phyloP scores from a whole-genome alignment of 176 grass and related monocot species.

The Eleusine coracana region DNA sequence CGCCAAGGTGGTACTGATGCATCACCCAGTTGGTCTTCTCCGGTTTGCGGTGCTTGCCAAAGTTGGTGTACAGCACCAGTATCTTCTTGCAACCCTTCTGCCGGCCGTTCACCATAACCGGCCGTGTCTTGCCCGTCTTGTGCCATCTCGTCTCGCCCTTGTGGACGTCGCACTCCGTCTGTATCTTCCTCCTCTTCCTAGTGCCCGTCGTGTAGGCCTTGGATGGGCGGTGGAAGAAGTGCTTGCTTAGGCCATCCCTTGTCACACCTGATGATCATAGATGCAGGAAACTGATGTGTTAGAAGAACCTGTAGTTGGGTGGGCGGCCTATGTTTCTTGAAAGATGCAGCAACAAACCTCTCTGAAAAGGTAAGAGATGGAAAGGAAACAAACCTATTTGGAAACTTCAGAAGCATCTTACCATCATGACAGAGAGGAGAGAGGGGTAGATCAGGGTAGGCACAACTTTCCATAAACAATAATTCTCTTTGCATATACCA shows the following conservation, averaged over 20 bases:
- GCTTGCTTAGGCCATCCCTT: conserved; percentile 96
- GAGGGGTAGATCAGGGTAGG: conserved; percentile 54
- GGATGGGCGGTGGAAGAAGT: conserved; percentile 99
- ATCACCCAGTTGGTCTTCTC: conserved; percentile 99
- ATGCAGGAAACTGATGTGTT: conserved; percentile 26
- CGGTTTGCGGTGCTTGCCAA: conserved; percentile 92
- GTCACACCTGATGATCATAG: conserved; percentile 73
- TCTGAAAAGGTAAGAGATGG: conserved; percentile 51
- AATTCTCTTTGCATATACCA: conserved; percentile 74
- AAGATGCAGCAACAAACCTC: conserved; percentile 74
- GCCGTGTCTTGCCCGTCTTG: conserved; percentile 98
- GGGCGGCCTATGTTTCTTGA: conserved; percentile 65
- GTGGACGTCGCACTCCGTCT: conserved; percentile 76
- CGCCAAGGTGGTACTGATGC: conserved; percentile 99
- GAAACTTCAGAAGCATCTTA: conserved; percentile 91
- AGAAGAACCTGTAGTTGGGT: conserved; percentile 46
- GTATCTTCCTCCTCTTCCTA: conserved; percentile 95
- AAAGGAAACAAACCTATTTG: conserved; percentile 72
- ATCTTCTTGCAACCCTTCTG: conserved; percentile 99
- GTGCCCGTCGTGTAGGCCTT: conserved; percentile 98
- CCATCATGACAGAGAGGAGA: conserved; percentile 55
- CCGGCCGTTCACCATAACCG: conserved; percentile 75
- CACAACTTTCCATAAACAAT: conserved; percentile 73
- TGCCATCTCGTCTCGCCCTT: conserved; percentile 97
- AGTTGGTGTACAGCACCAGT: conserved; percentile 97